Percentiles rank a stretch among this genome's conserved stretches.
phyloP scores from a whole-genome alignment of 345 rosid species.

The Aegle marmelos region DNA sequence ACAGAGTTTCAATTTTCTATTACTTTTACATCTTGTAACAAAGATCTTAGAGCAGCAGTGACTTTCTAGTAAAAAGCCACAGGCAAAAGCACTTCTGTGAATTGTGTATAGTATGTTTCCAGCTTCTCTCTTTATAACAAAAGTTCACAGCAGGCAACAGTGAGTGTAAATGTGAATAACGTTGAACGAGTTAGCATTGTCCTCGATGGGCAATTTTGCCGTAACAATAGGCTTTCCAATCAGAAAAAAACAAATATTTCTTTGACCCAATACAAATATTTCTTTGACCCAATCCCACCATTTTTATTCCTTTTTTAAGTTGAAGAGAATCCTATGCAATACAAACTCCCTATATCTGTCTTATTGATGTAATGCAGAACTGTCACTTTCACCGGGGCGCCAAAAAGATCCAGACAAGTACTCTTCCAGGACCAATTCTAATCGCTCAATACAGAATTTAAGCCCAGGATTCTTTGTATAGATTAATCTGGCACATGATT shows the following conservation, averaged over 20 bases:
- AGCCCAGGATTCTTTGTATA: not conserved
- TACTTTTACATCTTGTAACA: not conserved
- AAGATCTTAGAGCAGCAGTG: not conserved
- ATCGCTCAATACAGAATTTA: not conserved
- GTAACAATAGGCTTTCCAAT: conserved; percentile 1
- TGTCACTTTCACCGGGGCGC: not conserved
- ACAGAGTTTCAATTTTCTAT: not conserved
- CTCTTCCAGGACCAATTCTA: not conserved
- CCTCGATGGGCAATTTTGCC: not conserved
- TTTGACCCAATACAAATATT: not conserved
- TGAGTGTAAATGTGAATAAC: not conserved
- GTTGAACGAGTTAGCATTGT: not conserved
- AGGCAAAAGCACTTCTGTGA: not conserved
- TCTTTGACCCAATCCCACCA: not conserved
- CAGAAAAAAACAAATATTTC: not conserved
- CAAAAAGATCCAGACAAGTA: not conserved
- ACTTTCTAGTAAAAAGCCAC: not conserved
- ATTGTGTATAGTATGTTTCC: not conserved
- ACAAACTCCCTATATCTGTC: not conserved
- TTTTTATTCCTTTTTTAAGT: no score
- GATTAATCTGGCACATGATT: not conserved
- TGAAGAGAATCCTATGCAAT: conserved; percentile 10
- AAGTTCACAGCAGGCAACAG: not conserved
- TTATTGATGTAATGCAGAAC: not conserved
- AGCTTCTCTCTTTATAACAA: not conserved